Evolutionary conservation across 768 basidiomycete species (phyloP), one percentile per base, ranked within the genome.

Genomic region (Lyophyllum atratum): DNA sequence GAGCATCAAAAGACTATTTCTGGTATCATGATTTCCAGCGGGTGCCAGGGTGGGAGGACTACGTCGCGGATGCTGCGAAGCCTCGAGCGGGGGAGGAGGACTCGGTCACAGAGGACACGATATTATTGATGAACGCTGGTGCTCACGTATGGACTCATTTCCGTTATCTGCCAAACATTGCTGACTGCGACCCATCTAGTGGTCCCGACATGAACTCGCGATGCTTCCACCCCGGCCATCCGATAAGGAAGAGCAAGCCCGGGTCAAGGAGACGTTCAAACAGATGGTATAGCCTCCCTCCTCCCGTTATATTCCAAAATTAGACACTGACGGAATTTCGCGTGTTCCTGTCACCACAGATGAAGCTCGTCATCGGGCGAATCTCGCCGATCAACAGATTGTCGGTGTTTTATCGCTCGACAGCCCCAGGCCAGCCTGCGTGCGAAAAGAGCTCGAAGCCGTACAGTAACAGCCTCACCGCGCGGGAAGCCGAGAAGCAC

Each of bases 121-220:
- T 71, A n/a, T 54, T 71, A 28, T 22, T 71, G 29, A 61, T 70
- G 58, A 71, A 71, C 48, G 64, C 68, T 12, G 70, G 70, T 15
- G 65, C 65, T 34, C 65, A 68, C 55, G 70, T 70, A 60, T 17
- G 64, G 58, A 19, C 28, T 11, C 33, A 3, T 39, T 21, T 14
- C 6, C 15, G 33, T 17, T 47, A 45, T 1, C 29, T 47, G 19
- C n/a, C 15, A 21, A 50, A 40, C 34, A 37, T 15, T 22, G 5
- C 42, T 49, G 29, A 58, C 48, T 33, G 9, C 3, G 34, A 37
- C 12, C 22, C 8, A n/a, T 40, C 15, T 26, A 71, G 66, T 71
- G 70, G 70, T 71, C 70, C 3, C 58, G 70, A 19, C 63, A 66
- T 26, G 61, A 66, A 49, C 61, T 71, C 9, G 64, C 64, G 22